Evolutionary conservation across 495 filamentous ascomycete genomes (phyloP).

Genomic region (Daldinia bambusicola): DNA sequence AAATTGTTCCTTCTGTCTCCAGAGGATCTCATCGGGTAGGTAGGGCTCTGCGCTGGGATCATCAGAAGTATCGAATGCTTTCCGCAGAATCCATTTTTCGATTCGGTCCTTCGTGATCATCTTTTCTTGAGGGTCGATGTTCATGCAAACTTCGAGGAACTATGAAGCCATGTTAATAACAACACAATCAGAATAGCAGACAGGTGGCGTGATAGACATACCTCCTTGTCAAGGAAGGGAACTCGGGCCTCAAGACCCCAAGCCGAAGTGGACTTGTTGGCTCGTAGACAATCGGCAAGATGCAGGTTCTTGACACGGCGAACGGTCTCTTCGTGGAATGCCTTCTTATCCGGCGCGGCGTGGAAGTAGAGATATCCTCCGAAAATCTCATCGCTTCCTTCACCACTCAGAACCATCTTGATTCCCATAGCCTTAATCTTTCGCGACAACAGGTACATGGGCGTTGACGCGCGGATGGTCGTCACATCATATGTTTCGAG

Average conservation of each 20-base stretch:
- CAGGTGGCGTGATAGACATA: slow-evolving; percentile 42
- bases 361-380: slow-evolving; percentile 99
- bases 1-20: slow-evolving; percentile 99
- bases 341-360: slow-evolving; percentile 86
- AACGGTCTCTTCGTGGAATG: slow-evolving; percentile 93
- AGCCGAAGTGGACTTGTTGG: slow-evolving; percentile 98
- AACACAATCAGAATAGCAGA: not conserved
- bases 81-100: slow-evolving; percentile 97
- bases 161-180: slow-evolving; percentile 49
- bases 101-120: slow-evolving; percentile 91
- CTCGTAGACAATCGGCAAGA: slow-evolving; percentile 91
- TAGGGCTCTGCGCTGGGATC: slow-evolving; percentile 83
- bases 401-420: slow-evolving; percentile 98
- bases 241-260: slow-evolving; percentile 99
- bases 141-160: slow-evolving; percentile 92
- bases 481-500: slow-evolving; percentile 98
- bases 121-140: slow-evolving; percentile 92
- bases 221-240: slow-evolving; percentile 94
- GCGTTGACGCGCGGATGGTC: slow-evolving; percentile 96
- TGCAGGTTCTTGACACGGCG: slow-evolving; percentile 95
- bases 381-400: slow-evolving; percentile 97
- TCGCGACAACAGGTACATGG: slow-evolving; percentile 96
- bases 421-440: slow-evolving; percentile 99
- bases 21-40: slow-evolving; percentile 93
- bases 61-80: slow-evolving; percentile 93